These are phyloP conservation scores for Globisporangium megalacanthum DNA, from an alignment of 352 stramenopile genomes.

Conservation along the genomic window DNA sequence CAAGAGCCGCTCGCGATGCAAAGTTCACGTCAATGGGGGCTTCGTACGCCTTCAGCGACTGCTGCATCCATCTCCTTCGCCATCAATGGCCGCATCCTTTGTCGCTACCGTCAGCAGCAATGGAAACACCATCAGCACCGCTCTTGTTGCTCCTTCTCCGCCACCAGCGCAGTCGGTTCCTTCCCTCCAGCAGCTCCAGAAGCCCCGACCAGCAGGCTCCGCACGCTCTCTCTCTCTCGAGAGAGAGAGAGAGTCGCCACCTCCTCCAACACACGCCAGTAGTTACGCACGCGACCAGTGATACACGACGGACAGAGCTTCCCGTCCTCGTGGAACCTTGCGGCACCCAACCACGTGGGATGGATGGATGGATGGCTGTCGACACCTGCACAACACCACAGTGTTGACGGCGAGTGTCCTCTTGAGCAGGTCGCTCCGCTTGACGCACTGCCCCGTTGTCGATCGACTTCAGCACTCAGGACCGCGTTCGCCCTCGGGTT, in stretches of 20 bases:
- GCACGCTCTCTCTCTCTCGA: constrained; percentile 22
- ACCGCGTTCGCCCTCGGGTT: too few species aligned
- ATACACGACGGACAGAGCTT: constrained; percentile 70
- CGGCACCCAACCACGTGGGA: constrained; percentile 59
- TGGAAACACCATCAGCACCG: constrained; percentile 1
- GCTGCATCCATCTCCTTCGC: constrained; percentile 10
- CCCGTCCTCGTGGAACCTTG: constrained; percentile 39
- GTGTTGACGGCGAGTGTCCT: too few species aligned
- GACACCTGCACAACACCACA: too few species aligned
- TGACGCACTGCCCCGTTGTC: too few species aligned
- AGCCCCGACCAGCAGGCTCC: constrained; percentile 23
- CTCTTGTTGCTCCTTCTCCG: background rate
- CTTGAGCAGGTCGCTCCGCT: too few species aligned
- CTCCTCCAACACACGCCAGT: constrained; percentile 75
- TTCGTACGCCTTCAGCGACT: constrained; percentile 44
- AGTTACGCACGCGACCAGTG: constrained; percentile 88
- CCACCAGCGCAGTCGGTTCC: background rate
- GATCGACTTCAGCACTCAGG: too few species aligned
- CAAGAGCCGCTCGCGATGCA: constrained; percentile 24
- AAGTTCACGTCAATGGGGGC: constrained; percentile 50
- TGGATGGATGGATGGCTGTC: constrained; percentile 32
- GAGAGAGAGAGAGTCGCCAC: constrained; percentile 39
- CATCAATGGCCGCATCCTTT: too few species aligned
- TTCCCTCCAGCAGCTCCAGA: constrained; percentile 1
- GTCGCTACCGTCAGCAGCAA: too few species aligned